These are phyloP conservation scores for Colletotrichum godetiae DNA, from an alignment of 2,329 filamentous ascomycete genomes.

Conservation along the genomic window DNA sequence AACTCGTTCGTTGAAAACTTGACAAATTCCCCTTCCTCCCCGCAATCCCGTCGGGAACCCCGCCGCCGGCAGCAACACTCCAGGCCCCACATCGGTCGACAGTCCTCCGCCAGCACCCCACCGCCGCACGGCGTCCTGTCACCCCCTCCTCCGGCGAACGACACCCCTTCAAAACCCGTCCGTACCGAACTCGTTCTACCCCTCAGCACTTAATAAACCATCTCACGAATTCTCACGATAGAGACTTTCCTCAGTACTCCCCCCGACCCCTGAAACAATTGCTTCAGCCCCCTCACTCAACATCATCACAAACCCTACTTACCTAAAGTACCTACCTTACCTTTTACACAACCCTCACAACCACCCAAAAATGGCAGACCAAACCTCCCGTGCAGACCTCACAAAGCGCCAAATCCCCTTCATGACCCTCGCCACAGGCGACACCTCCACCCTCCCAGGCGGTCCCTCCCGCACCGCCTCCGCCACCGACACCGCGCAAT, in stretches of 20 bases:
- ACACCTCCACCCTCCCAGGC: conserved; percentile 23
- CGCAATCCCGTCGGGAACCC: conserved; percentile 11
- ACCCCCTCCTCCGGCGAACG: conserved; percentile 2
- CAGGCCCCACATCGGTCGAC: conserved; percentile 26
- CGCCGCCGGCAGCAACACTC: conserved; percentile 18
- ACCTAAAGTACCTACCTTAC: too few relatives aligned
- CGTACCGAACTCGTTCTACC: neutral
- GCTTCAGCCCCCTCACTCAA: too few relatives aligned
- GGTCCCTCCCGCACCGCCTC: conserved; percentile 19
- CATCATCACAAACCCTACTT: neutral
- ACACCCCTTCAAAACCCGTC: conserved; percentile 5
- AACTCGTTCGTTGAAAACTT: neutral
- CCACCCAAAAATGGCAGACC: conserved; percentile 13
- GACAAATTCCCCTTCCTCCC: neutral
- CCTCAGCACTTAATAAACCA: neutral
- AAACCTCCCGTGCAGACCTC: conserved; percentile 34
- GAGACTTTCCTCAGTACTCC: too few relatives aligned
- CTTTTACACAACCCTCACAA: neutral
- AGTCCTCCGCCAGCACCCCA: conserved; percentile 11
- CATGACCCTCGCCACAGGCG: conserved; percentile 40
- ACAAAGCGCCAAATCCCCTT: conserved; percentile 40
- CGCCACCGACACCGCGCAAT: conserved; percentile 3
- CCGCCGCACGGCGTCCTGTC: conserved; percentile 25
- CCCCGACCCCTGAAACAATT: too few relatives aligned
- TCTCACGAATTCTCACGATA: neutral